Evolutionary conservation across 1,139 yeast genomes (phyloP).

Genomic region (Protomyces gravidus): DNA sequence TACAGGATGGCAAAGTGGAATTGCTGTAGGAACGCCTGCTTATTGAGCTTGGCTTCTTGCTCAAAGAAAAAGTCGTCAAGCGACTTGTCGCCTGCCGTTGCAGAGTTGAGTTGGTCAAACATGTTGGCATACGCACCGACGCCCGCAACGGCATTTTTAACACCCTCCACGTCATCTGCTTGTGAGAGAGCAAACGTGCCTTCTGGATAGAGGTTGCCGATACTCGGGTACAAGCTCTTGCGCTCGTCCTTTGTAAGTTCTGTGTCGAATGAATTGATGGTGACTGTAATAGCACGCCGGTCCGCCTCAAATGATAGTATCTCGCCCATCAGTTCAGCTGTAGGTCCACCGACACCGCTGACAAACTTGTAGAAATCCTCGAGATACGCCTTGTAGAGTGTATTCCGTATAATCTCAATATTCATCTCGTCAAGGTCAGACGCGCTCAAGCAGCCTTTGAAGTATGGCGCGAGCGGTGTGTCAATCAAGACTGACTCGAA

Average conservation of each 20-base stretch:
- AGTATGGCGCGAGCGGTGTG: conserved; percentile 95
- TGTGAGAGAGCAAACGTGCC: conserved; percentile 66
- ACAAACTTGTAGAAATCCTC: conserved; percentile 78
- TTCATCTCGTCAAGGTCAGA: conserved; percentile 93
- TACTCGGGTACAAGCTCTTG: conserved; percentile 63
- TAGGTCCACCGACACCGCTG: conserved; percentile 63
- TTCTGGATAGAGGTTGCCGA: conserved; percentile 76
- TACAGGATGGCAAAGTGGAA: conserved; percentile 85
- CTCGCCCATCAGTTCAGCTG: conserved; percentile 71
- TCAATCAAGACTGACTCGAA: conserved; percentile 93
- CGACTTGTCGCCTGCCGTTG: conserved; percentile 49
- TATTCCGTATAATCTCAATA: conserved; percentile 89
- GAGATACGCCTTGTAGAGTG: conserved; percentile 83
- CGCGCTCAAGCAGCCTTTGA: conserved; percentile 84
- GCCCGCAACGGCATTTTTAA: conserved; percentile 65
- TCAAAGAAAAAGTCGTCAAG: conserved; percentile 92
- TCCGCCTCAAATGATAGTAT: conserved; percentile 89
- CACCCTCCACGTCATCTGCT: conserved; percentile 81
- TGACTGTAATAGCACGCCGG: conserved; percentile 85
- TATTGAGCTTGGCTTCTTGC: conserved; percentile 86
- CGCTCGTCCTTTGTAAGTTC: conserved; percentile 71
- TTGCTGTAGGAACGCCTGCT: conserved; percentile 81
- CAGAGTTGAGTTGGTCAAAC: conserved; percentile 47
- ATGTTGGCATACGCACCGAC: conserved; percentile 71
- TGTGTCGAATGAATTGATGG: conserved; percentile 81